Base-by-base conservation (phyloP, 176 grass and related monocot species). In the Leersia perrieri region DNA sequence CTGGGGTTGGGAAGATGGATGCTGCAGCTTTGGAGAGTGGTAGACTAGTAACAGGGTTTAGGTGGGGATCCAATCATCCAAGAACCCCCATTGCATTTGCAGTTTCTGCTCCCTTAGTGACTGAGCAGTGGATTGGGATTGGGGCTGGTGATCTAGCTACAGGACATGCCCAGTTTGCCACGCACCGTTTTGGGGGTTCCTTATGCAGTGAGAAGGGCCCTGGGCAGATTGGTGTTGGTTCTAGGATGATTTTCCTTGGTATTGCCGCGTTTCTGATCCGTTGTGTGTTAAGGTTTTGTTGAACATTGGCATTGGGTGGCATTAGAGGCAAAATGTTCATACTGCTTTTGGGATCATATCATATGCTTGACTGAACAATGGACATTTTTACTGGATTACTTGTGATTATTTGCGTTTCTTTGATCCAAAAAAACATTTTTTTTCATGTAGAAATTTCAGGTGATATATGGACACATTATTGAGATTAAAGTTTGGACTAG, bases 1-100 rank as follows among this genome's bases (percentile, higher is more conserved):
- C 31, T 33, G 57, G 42, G 34, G 9, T 25, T 33, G 57, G 42
- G 34, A 5, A 20, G 60, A 78, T 29, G 31, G 66, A 6, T 29
- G 57, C 29, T n/a, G n/a, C n/a, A n/a, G 39, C 6, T 62, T 51
- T 49, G 12, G 63, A 18, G 4, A 25, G 33, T 20, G 45, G 23
- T 28, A 1, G 16, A 25, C 23, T 20, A 32, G 23, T 28, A 1
- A 9, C 15, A 47, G 49, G 49, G 49, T 60, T 60, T 75, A 38
- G 13, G 69, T 36, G 30, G 55, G 55, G 80, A 82, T 82, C 58
- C 49, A n/a, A 53, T n/a, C 20, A 53, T 53, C 49, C 57, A 75
- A 75, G 73, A 60, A 73, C 44, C 18, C 62, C 55, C 49, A 44
- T 60, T 66, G 11, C 22, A 5, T 33, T 60, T 66, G 11, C 22